Conservation (phyloP, 805 yeast species). For the Saccharomycopsis sp. region DNA sequence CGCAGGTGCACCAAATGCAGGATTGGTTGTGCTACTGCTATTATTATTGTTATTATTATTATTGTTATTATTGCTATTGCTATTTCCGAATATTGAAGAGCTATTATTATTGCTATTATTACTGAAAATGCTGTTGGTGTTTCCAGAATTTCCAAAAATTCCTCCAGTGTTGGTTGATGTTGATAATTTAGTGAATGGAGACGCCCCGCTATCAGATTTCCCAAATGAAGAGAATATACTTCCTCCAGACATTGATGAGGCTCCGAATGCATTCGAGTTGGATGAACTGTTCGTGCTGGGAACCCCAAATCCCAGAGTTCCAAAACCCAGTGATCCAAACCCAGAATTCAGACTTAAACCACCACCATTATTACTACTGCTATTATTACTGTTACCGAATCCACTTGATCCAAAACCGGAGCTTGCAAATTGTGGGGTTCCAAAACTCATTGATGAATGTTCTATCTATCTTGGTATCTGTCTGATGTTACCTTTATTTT, state of each 20-base stretch:
- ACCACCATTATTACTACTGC: neutral
- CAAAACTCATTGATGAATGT: constrained; percentile 1
- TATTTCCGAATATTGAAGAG: neutral
- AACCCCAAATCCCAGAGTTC: neutral
- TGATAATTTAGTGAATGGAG: neutral
- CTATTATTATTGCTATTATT: neutral
- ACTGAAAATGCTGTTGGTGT: neutral
- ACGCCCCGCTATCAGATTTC: neutral
- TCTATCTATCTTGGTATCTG: no score
- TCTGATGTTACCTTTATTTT: no score
- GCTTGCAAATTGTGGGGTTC: constrained; percentile 1
- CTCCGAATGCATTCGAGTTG: neutral
- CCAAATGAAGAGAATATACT: neutral
- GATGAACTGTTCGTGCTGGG: no score
- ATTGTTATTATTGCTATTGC: neutral
- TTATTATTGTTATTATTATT: neutral
- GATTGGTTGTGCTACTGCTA: neutral
- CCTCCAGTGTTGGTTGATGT: no score
- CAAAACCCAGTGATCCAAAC: neutral
- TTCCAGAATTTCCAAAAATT: neutral
- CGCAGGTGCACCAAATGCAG: neutral
- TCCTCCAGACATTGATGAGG: neutral
- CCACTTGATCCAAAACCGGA: constrained; percentile 1
- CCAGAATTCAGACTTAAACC: neutral
- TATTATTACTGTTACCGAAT: neutral